A percentile compares a stretch with the other conserved stretches of the same genome.
Evolutionary conservation across 257 asterid species (phyloP).

Genomic region (Lycium ferocissimum): DNA sequence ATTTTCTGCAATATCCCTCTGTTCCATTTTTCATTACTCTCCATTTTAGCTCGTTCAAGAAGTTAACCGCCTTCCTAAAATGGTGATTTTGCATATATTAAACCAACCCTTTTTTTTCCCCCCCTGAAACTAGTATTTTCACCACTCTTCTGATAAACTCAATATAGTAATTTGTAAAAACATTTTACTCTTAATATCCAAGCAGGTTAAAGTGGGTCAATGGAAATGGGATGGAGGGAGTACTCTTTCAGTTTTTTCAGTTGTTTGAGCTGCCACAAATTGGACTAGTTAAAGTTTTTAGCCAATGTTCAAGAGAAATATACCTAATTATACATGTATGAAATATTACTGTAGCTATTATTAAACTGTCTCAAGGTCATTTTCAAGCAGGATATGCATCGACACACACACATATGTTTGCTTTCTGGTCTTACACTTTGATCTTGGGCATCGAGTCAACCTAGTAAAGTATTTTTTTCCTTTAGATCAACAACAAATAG

Average conservation of each 20-base stretch:
- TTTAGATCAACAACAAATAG: not conserved
- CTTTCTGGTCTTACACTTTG: not conserved
- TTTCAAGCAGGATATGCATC: not conserved
- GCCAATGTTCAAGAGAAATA: not conserved
- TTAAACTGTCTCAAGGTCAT: not conserved
- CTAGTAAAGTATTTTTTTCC: not conserved
- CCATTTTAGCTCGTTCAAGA: not conserved
- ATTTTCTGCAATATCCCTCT: conserved; percentile 18
- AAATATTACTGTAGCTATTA: not conserved
- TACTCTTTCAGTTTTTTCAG: not conserved
- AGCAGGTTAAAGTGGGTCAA: not conserved
- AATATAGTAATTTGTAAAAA: not conserved
- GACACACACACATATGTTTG: not conserved
- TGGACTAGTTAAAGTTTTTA: not conserved
- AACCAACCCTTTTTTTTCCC: not conserved
- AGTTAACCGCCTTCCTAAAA: not conserved
- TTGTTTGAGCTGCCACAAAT: not conserved
- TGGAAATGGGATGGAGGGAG: not conserved
- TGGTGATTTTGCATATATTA: not conserved
- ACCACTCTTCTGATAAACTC: not conserved
- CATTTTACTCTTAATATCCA: not conserved
- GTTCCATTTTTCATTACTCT: not conserved
- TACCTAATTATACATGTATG: not conserved
- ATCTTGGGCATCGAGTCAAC: not conserved
- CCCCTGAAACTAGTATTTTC: not conserved